phyloP scores from a whole-genome alignment of 441 rosid species.

The Eruca vesicaria region DNA sequence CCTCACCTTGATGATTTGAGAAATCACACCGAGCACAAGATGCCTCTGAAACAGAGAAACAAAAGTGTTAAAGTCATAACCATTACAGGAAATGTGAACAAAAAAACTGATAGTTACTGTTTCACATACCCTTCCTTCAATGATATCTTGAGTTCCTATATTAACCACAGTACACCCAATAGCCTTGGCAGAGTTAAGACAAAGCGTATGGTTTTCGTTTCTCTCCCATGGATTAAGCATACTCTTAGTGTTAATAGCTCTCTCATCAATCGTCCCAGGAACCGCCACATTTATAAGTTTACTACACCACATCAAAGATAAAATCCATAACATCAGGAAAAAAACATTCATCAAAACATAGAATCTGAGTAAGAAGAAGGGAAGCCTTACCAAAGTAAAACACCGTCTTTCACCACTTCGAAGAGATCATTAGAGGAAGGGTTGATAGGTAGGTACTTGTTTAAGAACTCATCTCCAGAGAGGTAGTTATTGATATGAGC shows the following conservation, averaged over 20 bases:
- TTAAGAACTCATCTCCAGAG: conserved; percentile 72
- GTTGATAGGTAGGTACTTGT: conserved; percentile 73
- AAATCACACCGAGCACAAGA: conserved; percentile 92
- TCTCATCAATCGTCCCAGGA: conserved; percentile 96
- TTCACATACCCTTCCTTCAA: conserved; percentile 90
- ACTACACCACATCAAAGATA: conserved; percentile 45
- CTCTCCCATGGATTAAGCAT: conserved; percentile 98
- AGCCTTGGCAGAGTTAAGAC: conserved; percentile 96
- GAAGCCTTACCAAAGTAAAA: conserved; percentile 79
- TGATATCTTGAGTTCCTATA: conserved; percentile 89
- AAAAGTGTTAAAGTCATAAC: conserved; percentile 7
- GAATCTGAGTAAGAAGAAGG: not conserved
- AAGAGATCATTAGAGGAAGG: conserved; percentile 85
- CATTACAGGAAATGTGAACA: not conserved
- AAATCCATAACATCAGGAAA: not conserved
- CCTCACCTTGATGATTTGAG: conserved; percentile 91
- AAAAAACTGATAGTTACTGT: not conserved
- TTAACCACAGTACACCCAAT: conserved; percentile 97
- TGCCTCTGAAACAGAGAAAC: conserved; percentile 63
- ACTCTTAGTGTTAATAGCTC: conserved; percentile 93
- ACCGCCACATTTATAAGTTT: conserved; percentile 98
- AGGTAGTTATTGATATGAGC: conserved; percentile 90
- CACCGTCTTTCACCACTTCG: conserved; percentile 89
- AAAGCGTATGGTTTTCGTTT: conserved; percentile 92
- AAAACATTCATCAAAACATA: not conserved